Evolutionary conservation across 2,329 filamentous ascomycete genomes (phyloP), one percentile per base, ranked within the genome.

Genomic region (Hansfordia pulvinata): DNA sequence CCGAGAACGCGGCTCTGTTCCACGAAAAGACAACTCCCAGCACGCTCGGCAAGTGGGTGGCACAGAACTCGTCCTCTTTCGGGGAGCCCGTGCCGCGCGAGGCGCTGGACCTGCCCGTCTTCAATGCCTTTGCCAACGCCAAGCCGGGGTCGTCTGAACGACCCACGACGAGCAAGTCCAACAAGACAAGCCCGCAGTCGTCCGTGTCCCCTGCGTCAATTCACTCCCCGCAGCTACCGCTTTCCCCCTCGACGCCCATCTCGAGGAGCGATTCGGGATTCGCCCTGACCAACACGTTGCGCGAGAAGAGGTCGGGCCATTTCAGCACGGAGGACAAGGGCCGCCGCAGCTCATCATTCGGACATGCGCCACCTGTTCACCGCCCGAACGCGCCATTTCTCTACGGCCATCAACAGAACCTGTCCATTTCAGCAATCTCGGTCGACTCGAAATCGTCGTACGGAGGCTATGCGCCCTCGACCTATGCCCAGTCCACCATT

Each of bases 221-320:
- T 18, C 73, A 70, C 39, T 93, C 93, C 46, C 79, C 83, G 7
- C 69, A 75, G 0, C 60, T 83, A 52, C 78, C 81, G 4, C 68
- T 69, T n/a, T n/a, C n/a, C n/a, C n/a, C n/a, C n/a, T n/a, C n/a
- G 3, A 88, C 82, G 3, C 78, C 82, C 1, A 70, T 81, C n/a
- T 93, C 85, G 5, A 70, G 85, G 10, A 92, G 79, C 43, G 90
- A 98, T 46, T 94, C 88, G 4, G 88, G 84, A 2, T 92, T 90
- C 50, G 81, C 83, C 19, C 60, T 93, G 30, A 77, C 86, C 35
- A 74, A 81, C 11, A 93, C 83, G 4, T 60, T 98, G 30, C 75
- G 85, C 17, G 90, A 96, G 54, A 98, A 96, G 59, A 73, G 88
- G 27, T 96, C 90, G 3, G 86, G 82, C 2, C 84, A 94, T 48